Conservation (phyloP, 257 asterid genomes). For the Primulina tabacum region DNA sequence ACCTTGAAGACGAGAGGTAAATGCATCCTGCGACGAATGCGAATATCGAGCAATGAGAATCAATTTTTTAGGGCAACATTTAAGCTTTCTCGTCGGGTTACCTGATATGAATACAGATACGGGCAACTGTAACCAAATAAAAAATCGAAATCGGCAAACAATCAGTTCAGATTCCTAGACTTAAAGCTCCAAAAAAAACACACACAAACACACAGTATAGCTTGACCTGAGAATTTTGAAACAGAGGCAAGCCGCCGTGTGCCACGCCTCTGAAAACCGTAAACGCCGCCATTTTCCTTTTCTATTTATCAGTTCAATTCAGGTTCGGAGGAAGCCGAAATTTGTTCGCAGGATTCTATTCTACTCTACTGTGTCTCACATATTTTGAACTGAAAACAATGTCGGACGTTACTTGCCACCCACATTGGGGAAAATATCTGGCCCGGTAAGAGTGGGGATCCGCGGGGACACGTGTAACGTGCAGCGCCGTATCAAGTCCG, state of each 20-base stretch:
- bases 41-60: slow-evolving; percentile 59
- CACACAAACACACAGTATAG: neutral
- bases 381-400: no score
- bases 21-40: slow-evolving; percentile 70
- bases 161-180: neutral
- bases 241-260: slow-evolving; percentile 43
- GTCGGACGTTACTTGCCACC: no score
- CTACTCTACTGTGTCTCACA: no score
- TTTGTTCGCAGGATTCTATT: no score
- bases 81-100: slow-evolving; percentile 33
- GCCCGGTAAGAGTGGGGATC: no score
- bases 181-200: no score
- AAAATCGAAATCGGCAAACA: slow-evolving; percentile 5
- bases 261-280: slow-evolving; percentile 53
- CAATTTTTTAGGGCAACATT: slow-evolving; percentile 27
- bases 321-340: neutral
- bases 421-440: no score
- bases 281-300: slow-evolving; percentile 47
- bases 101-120: slow-evolving; percentile 29
- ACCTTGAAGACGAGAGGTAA: slow-evolving; percentile 89
- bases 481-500: no score
- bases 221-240: slow-evolving; percentile 46
- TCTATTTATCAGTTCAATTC: neutral
- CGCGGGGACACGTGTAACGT: no score
- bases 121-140: slow-evolving; percentile 45